Conservation (phyloP, 140 eudicot species). For the Erigeron philadelphicus region DNA sequence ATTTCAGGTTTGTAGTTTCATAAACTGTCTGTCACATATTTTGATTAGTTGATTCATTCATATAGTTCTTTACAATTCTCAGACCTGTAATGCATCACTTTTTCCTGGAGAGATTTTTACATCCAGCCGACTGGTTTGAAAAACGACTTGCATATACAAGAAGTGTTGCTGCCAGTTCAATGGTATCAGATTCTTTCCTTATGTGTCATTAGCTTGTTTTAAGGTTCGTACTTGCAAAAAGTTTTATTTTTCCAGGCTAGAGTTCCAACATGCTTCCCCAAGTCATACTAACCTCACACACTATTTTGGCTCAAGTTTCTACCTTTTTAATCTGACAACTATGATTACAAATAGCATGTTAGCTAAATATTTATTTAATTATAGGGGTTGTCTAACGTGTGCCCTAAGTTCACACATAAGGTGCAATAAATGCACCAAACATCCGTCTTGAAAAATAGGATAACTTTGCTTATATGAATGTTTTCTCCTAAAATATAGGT, state of each 20-base stretch:
- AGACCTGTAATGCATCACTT: conserved; percentile 98
- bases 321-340: too few relatives aligned
- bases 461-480: not conserved
- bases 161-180: conserved; percentile 97
- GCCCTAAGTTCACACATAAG: too few relatives aligned
- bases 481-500: conserved; percentile 40
- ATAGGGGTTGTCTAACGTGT: too few relatives aligned
- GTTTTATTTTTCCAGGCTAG: not conserved
- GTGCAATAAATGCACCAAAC: too few relatives aligned
- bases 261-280: too few relatives aligned
- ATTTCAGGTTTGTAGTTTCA: conserved; percentile 63
- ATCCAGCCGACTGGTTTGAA: conserved; percentile 96
- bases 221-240: too few relatives aligned
- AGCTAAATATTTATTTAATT: not conserved
- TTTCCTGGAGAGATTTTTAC: conserved; percentile 84
- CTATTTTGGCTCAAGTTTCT: too few relatives aligned
- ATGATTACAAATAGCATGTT: too few relatives aligned
- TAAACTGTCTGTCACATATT: not conserved
- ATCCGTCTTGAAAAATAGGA: too few relatives aligned
- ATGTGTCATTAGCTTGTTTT: not conserved
- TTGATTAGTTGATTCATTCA: not conserved
- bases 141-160: conserved; percentile 93
- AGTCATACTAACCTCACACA: too few relatives aligned
- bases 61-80: conserved; percentile 19
- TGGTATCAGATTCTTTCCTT: conserved; percentile 45